These are phyloP conservation scores for Geotrichum carabidarum DNA, from an alignment of 1,139 yeast genomes.

Conservation along the genomic window DNA sequence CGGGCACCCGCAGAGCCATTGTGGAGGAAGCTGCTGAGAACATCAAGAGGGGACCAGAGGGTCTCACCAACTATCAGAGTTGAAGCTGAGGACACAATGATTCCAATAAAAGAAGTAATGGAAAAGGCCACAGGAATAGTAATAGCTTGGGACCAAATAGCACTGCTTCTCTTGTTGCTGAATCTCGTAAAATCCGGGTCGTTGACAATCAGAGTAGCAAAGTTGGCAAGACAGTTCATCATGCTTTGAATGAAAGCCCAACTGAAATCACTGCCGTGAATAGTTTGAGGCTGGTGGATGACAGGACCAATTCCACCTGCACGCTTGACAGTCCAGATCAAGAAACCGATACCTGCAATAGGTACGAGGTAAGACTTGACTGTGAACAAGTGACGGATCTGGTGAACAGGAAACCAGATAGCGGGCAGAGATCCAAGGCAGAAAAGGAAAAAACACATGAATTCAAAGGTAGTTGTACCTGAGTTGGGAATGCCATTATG, in stretches of 20 bases:
- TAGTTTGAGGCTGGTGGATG: slow-evolving; percentile 47
- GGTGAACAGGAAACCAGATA: slow-evolving; percentile 75
- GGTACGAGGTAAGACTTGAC: slow-evolving; percentile 73
- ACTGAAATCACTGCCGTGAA: slow-evolving; percentile 56
- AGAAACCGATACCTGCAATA: slow-evolving; percentile 70
- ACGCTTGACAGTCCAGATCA: slow-evolving; percentile 73
- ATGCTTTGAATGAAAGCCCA: slow-evolving; percentile 81
- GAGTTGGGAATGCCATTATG: slow-evolving; percentile 46
- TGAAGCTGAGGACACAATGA: slow-evolving; percentile 80
- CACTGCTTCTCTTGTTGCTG: slow-evolving; percentile 51
- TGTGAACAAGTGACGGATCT: slow-evolving; percentile 74
- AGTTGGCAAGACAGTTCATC: slow-evolving; percentile 77
- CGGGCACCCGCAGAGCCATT: slow-evolving; percentile 62
- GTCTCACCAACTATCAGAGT: slow-evolving; percentile 61
- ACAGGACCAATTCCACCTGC: slow-evolving; percentile 73
- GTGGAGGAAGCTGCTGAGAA: slow-evolving; percentile 60
- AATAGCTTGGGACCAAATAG: slow-evolving; percentile 51
- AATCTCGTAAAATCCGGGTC: slow-evolving; percentile 89
- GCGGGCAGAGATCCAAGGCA: slow-evolving; percentile 76
- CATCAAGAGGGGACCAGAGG: slow-evolving; percentile 83
- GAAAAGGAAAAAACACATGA: slow-evolving; percentile 69
- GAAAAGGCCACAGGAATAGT: slow-evolving; percentile 76
- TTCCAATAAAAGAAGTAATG: slow-evolving; percentile 78
- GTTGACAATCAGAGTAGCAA: slow-evolving; percentile 79
- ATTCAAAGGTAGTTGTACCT: slow-evolving; percentile 61